Base-by-base conservation (phyloP, 1,284 basidiomycete species). In the Cryptococcus sp. region DNA sequence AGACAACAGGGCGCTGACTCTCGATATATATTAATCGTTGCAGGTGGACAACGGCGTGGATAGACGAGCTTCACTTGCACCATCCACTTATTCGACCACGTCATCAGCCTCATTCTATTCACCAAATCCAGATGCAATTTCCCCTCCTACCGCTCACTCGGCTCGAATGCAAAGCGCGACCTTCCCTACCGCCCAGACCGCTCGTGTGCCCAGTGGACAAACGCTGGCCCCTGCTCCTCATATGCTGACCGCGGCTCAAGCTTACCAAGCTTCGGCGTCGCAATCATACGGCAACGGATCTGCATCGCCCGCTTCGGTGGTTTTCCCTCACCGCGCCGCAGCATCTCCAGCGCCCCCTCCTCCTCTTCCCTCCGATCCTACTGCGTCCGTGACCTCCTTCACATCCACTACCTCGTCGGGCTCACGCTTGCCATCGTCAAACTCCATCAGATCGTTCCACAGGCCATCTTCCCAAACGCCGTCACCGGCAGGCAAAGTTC, bases 31-130 rank as follows among this genome's bases (percentile, higher is more conserved):
- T 13, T 35, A 8, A 10, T 8, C 20, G 22, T 43, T 25, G 41
- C 42, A 58, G 57, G 27, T 19, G n/a, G 57, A 53, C 11, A 49
- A 53, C 38, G 27, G 45, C 5, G 52, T 52, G 46, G 57, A 59
- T 48, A 50, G 66, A n/a, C 52, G 69, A 58, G 54, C 61, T 16
- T 65, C 61, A n/a, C 55, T 69, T 16, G 68, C 69, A 2, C 66
- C 65, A 5, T 73, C 71, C 7, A 69, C 60, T 5, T 68, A 71
- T 47, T 71, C 71, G 5, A 60, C 60, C 22, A 60, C 58, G n/a
- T 67, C 69, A 4, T 60, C 67, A 6, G 58, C 64, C 15, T 65
- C 67, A 1, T 66, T 51, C 41, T 72, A 69, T 40, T 65, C 66
- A 16, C 70, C 69, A n/a, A 69, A 66, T 46, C 66, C 65, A 35